Percentiles rank a stretch among this genome's conserved stretches.
Evolutionary conservation across 106 monocot genomes (phyloP).

Genomic region (Dendrobium catenatum): DNA sequence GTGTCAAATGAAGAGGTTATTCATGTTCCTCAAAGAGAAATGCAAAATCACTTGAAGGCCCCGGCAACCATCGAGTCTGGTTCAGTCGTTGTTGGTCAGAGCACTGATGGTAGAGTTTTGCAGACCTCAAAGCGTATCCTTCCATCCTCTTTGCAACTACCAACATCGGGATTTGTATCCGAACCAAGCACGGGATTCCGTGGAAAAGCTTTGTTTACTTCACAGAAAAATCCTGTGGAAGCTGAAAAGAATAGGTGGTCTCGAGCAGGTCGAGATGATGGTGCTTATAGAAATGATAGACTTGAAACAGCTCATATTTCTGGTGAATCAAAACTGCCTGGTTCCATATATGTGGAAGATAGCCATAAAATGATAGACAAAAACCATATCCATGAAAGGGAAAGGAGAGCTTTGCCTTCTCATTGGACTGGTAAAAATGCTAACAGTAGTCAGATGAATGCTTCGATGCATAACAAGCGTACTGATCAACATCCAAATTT

Average conservation of each 20-base stretch:
- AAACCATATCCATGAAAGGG: not conserved
- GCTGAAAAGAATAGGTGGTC: not conserved
- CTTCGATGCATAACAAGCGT: not conserved
- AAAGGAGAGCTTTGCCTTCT: constrained; percentile 3
- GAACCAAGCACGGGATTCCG: not conserved
- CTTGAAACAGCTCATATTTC: not conserved
- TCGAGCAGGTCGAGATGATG: not conserved
- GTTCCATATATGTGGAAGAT: constrained; percentile 2
- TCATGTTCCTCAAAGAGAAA: not conserved
- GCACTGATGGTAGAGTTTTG: not conserved
- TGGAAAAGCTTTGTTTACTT: not conserved
- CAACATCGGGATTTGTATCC: not conserved
- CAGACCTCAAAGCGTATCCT: not conserved
- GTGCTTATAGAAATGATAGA: not conserved
- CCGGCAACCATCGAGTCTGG: not conserved
- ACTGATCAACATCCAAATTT: not conserved
- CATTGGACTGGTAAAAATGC: constrained; percentile 6
- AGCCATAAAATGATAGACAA: not conserved
- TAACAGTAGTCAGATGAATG: constrained; percentile 1
- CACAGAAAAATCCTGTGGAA: not conserved
- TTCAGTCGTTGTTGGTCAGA: not conserved
- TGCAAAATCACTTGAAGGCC: not conserved
- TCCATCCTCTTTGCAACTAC: constrained; percentile 4
- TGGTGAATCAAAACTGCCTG: not conserved
- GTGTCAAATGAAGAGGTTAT: not conserved